phyloP scores from a whole-genome alignment of 129 eudicot genomes.

The sunflower (Helianthus annuus) region HanXRQr2.0-SUNRISE NC_035443.2:19615045-19615544 shows the following conservation, averaged over 20 bases:
- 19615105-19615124: conserved; percentile 49
- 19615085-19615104: conserved; percentile 65
- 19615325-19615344: neutral
- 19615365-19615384: conserved; percentile 32
- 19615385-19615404: conserved; percentile 49
- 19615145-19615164: no score
- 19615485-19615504: no score
- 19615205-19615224: conserved; percentile 50
- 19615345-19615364: neutral
- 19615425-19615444: conserved; percentile 56
- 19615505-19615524: no score
- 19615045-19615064: conserved; percentile 52
- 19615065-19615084: conserved; percentile 68
- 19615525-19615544: no score
- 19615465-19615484: conserved; percentile 4
- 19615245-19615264: conserved; percentile 62
- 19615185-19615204: neutral
- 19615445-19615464: conserved; percentile 52
- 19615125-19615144: neutral
- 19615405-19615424: conserved; percentile 57
- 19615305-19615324: no score
- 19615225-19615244: conserved; percentile 74
- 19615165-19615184: conserved; percentile 1
- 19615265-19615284: conserved; percentile 60
- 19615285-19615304: conserved; percentile 9